A percentile compares a stretch with the other conserved stretches of the same genome.
Evolutionary conservation across 179 eudicot genomes (phyloP).

Genomic region (Spinacia oleracea): DNA sequence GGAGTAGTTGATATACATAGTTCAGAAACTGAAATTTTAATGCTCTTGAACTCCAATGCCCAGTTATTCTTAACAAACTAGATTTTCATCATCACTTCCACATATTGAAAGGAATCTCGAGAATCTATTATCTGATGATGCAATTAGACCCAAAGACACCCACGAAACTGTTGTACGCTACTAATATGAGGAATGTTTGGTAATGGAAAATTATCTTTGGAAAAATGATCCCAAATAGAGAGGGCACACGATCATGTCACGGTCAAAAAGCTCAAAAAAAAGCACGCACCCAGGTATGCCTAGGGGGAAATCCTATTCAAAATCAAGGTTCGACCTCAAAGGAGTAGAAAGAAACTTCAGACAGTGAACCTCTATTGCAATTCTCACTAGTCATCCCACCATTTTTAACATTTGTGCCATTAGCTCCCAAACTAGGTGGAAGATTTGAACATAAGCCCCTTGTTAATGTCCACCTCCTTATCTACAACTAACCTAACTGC

Average conservation of each 20-base stretch:
- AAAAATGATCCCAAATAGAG: not conserved
- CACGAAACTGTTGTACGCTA: not conserved
- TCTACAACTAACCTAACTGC: not conserved
- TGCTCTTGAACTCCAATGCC: not conserved
- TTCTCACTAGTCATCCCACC: not conserved
- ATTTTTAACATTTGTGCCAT: not conserved
- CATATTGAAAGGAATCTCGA: not conserved
- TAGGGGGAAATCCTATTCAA: not conserved
- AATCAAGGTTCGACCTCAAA: not conserved
- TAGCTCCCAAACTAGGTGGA: not conserved
- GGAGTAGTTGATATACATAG: not conserved
- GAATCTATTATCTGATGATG: not conserved
- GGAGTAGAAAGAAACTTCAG: no score
- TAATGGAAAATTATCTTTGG: not conserved
- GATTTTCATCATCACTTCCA: not conserved
- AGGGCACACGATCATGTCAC: no score
- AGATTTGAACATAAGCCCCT: not conserved
- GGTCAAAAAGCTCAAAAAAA: not conserved
- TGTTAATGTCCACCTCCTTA: not conserved
- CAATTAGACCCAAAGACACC: not conserved
- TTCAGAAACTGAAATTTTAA: not conserved
- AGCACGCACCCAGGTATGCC: not conserved
- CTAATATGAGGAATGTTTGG: not conserved
- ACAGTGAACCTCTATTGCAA: not conserved
- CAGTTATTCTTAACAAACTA: not conserved